Conservation (phyloP, 1,284 basidiomycete species). For the Ceratobasidium sp. region DNA sequence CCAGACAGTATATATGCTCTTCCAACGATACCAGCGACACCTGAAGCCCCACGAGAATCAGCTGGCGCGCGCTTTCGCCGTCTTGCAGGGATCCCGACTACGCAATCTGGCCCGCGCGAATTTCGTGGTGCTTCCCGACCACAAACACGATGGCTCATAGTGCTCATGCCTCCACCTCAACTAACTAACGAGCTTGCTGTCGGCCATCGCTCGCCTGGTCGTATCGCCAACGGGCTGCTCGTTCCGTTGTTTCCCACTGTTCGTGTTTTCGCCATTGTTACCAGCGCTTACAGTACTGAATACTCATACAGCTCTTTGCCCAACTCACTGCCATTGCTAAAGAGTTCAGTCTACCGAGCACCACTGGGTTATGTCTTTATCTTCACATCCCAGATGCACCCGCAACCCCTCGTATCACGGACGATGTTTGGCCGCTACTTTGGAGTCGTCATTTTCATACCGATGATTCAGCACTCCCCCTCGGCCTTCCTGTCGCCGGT, state of each 20-base stretch:
- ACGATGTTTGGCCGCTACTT: constrained; percentile 78
- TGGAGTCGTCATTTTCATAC: constrained; percentile 67
- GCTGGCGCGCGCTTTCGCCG: constrained; percentile 31
- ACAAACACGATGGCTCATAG: constrained; percentile 65
- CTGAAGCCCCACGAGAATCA: constrained; percentile 17
- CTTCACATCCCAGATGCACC: constrained; percentile 70
- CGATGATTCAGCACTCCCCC: constrained; percentile 57
- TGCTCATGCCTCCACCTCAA: constrained; percentile 73
- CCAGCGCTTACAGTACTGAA: constrained; percentile 18
- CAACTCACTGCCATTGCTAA: constrained; percentile 81
- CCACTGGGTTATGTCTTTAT: constrained; percentile 77
- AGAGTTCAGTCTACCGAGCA: constrained; percentile 83
- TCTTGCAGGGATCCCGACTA: constrained; percentile 19
- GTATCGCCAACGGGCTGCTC: constrained; percentile 74
- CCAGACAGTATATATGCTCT: constrained; percentile 12
- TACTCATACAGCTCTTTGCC: constrained; percentile 68
- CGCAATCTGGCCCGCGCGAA: constrained; percentile 25
- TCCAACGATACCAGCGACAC: constrained; percentile 32
- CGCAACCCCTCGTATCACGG: constrained; percentile 74
- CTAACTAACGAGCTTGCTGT: constrained; percentile 71
- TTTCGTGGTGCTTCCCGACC: constrained; percentile 31
- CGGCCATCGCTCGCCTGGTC: constrained; percentile 70
- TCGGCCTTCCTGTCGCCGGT: constrained; percentile 70
- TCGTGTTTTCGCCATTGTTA: constrained; percentile 54
- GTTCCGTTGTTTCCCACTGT: constrained; percentile 83